A percentile compares a stretch with the other conserved stretches of the same genome.
Conservation (phyloP, 306 rosid genomes). For the Begonia masoniana region DNA sequence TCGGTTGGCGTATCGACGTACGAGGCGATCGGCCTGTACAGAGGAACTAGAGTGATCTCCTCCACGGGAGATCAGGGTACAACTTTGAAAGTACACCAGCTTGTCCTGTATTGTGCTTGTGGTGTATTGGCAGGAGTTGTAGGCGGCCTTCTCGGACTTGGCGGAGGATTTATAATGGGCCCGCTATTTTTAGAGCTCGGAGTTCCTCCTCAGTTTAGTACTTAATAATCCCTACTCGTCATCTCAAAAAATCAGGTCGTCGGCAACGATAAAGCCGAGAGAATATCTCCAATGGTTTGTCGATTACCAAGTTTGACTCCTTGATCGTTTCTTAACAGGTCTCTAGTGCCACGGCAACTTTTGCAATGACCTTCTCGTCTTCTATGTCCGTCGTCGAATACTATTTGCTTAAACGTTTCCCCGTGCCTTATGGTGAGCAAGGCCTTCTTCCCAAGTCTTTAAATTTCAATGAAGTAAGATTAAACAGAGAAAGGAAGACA, state of each 20-base stretch:
- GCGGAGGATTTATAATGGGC: constrained; percentile 95
- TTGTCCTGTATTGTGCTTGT: constrained; percentile 39
- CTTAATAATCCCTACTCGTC: too few species aligned
- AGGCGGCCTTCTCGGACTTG: constrained; percentile 96
- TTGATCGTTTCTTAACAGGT: constrained; percentile 34
- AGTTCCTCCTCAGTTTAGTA: constrained; percentile 76
- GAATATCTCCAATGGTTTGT: neutral
- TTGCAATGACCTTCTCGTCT: constrained; percentile 91
- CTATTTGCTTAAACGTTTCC: constrained; percentile 76
- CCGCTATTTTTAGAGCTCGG: constrained; percentile 91
- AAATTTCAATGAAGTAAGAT: neutral
- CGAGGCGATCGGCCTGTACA: constrained; percentile 64
- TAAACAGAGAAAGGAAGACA: neutral
- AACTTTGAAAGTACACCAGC: constrained; percentile 33
- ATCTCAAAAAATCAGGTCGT: neutral
- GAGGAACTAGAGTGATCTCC: constrained; percentile 48
- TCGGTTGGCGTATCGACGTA: constrained; percentile 59
- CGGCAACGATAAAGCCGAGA: neutral
- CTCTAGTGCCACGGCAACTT: constrained; percentile 89
- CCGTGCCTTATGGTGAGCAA: constrained; percentile 61
- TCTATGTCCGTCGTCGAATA: constrained; percentile 96
- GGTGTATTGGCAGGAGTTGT: constrained; percentile 76
- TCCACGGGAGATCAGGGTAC: constrained; percentile 45
- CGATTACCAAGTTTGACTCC: neutral
- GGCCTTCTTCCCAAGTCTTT: neutral